Evolutionary conservation across 2,329 filamentous ascomycete genomes (phyloP).

Genomic region (Phyllosticta ampelicida): DNA sequence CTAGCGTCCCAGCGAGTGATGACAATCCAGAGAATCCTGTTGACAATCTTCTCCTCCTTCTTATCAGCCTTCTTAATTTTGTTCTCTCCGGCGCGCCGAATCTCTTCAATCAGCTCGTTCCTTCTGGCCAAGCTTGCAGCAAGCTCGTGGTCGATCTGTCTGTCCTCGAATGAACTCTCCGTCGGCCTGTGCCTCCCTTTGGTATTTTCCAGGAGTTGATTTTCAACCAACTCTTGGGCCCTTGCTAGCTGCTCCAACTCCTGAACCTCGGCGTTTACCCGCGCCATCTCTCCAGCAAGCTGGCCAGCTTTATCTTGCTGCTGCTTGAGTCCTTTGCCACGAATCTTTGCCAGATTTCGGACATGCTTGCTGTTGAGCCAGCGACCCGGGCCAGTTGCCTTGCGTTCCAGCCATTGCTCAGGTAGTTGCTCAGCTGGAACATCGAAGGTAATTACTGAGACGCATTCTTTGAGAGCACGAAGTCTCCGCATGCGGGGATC

Average conservation of each 20-base stretch:
- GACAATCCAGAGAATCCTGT: conserved; percentile 4
- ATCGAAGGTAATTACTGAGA: not conserved
- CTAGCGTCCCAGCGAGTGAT: not conserved
- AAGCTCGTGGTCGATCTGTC: not conserved
- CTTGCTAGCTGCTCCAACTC: conserved; percentile 1
- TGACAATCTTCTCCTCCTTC: conserved; percentile 7
- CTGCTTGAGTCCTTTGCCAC: not conserved
- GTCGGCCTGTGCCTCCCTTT: not conserved
- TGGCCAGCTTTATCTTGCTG: conserved; percentile 1
- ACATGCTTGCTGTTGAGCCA: conserved; percentile 4
- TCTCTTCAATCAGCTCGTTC: conserved; percentile 3
- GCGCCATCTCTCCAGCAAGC: not conserved
- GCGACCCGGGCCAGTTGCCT: not conserved
- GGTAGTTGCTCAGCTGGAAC: conserved; percentile 1
- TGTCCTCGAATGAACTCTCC: not conserved
- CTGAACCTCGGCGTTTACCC: not conserved
- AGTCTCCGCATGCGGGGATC: conserved; percentile 6
- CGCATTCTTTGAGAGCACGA: not conserved
- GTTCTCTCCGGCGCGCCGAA: conserved; percentile 3
- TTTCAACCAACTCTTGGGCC: not conserved
- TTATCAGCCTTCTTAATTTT: conserved; percentile 7
- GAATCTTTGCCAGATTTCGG: not conserved
- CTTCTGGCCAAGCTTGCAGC: not conserved
- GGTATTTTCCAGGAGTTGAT: not conserved
- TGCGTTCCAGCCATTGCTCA: not conserved